A percentile compares a stretch with the other conserved stretches of the same genome.
These are phyloP conservation scores for Podospora didyma DNA, from an alignment of 495 filamentous ascomycete genomes.

Conservation along the genomic window DNA sequence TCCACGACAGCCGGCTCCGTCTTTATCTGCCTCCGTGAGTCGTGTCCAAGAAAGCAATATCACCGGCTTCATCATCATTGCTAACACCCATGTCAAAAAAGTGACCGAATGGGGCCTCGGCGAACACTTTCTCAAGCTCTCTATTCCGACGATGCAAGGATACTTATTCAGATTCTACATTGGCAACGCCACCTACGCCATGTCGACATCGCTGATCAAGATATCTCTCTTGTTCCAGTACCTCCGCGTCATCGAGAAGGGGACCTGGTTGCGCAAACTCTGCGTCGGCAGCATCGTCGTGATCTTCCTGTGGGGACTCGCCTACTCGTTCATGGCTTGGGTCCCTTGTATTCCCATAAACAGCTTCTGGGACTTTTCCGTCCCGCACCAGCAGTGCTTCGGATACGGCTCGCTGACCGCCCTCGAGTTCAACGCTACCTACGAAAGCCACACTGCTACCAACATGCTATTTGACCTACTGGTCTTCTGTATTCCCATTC, in stretches of 20 bases:
- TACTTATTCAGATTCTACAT: slow-evolving; percentile 28
- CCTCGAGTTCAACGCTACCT: slow-evolving; percentile 22
- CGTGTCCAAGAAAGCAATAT: no score
- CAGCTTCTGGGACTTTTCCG: slow-evolving; percentile 18
- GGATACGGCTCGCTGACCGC: slow-evolving; percentile 23
- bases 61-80: background rate
- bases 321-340: slow-evolving; percentile 31
- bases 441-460: slow-evolving; percentile 25
- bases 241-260: slow-evolving; percentile 25
- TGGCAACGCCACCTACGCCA: slow-evolving; percentile 25
- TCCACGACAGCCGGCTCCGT: slow-evolving; percentile 23
- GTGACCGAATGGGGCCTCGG: slow-evolving; percentile 16
- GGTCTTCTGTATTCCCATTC: slow-evolving; percentile 28
- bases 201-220: slow-evolving; percentile 31
- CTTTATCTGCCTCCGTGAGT: slow-evolving; percentile 22
- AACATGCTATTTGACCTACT: slow-evolving; percentile 30
- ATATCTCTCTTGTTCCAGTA: slow-evolving; percentile 35
- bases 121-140: slow-evolving; percentile 17
- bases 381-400: slow-evolving; percentile 14
- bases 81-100: background rate
- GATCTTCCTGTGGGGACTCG: slow-evolving; percentile 26
- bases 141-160: slow-evolving; percentile 6
- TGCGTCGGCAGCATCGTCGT: slow-evolving; percentile 18
- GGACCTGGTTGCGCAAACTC: slow-evolving; percentile 11
- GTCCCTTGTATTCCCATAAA: slow-evolving; percentile 27